phyloP scores from a whole-genome alignment of 2,329 filamentous ascomycete genomes.

The Alternaria triticina region DNA sequence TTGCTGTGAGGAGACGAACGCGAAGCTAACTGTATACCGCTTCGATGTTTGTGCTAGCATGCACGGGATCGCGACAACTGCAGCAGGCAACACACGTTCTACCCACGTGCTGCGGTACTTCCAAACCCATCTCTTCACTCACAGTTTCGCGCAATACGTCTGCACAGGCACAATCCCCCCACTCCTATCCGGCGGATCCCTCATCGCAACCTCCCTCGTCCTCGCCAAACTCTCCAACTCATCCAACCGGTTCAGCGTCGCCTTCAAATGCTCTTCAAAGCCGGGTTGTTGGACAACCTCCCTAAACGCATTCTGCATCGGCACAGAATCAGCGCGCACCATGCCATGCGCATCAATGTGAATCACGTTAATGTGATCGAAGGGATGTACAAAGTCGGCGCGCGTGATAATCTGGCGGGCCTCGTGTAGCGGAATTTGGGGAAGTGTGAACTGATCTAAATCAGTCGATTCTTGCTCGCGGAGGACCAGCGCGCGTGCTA shows the following conservation, averaged over 20 bases:
- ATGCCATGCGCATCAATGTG: slow-evolving; percentile 87
- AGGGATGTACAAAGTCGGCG: slow-evolving; percentile 87
- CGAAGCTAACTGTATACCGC: background rate
- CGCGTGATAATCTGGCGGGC: slow-evolving; percentile 83
- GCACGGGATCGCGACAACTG: background rate
- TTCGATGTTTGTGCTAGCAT: background rate
- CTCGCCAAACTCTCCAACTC: slow-evolving; percentile 92
- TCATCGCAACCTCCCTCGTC: slow-evolving; percentile 89
- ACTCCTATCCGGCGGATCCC: slow-evolving; percentile 62
- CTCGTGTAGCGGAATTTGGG: slow-evolving; percentile 64
- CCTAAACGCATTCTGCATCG: slow-evolving; percentile 91
- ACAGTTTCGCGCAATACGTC: slow-evolving; percentile 38
- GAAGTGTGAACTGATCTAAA: slow-evolving; percentile 76
- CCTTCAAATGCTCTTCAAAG: slow-evolving; percentile 82
- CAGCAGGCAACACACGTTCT: no score
- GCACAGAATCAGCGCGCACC: slow-evolving; percentile 90
- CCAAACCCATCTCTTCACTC: background rate
- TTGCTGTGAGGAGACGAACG: background rate
- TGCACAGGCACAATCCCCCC: slow-evolving; percentile 39
- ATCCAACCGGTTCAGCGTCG: slow-evolving; percentile 79
- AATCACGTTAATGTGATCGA: slow-evolving; percentile 93
- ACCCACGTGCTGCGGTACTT: no score
- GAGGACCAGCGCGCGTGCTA: slow-evolving; percentile 87
- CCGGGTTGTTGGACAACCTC: slow-evolving; percentile 77
- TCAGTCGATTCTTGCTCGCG: no score